Evolutionary conservation across 768 basidiomycete species (phyloP), one percentile per base, ranked within the genome.

Genomic region (Cubamyces lactineus): DNA sequence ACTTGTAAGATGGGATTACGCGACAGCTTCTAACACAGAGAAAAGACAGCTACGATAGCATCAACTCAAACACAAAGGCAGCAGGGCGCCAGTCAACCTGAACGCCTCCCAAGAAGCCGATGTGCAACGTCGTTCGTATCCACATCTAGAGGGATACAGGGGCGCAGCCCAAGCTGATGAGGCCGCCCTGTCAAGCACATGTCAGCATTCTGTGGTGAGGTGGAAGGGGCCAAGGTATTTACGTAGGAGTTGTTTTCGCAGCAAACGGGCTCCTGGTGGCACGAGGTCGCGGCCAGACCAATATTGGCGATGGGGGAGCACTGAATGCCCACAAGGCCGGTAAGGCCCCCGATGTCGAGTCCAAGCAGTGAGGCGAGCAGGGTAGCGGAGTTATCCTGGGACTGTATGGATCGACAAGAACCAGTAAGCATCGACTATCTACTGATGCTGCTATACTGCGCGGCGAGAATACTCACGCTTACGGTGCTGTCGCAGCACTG

Each of bases 281-380:
- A 70, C 12, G 24, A 21, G 15, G 62, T 62, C 23, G 34, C 45
- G 3, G 40, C 57, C 6, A 60, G 55, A 15, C 65, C 69, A 26
- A 70, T 43, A 52, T 65, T 54, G 21, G 23, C 48, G 61, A 72
- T 69, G 28, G 70, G 70, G 19, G 52, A 57, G 66, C 71, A 72
- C 43, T 42, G 38, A 39, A 70, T 5, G 15, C 69, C 71, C 41
- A 71, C 30, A 16, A 64, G 26, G 38, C 41, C 69, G 26, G 65
- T 63, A 34, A 68, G 39, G 39, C 28, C 59, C 5, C 53, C 21
- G 12, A 68, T 21, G n/a, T 62, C 67, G 60, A 70, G 30, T 13
- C 63, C 67, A 19, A 68, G 58, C 17, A 66, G 9, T 1, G 19
- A 2, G 19, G 42, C 42, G 5, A 43, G 3, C n/a, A 15, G 42